These are phyloP conservation scores for Lentinula boryana DNA, from an alignment of 768 basidiomycete genomes.

Conservation along the genomic window DNA sequence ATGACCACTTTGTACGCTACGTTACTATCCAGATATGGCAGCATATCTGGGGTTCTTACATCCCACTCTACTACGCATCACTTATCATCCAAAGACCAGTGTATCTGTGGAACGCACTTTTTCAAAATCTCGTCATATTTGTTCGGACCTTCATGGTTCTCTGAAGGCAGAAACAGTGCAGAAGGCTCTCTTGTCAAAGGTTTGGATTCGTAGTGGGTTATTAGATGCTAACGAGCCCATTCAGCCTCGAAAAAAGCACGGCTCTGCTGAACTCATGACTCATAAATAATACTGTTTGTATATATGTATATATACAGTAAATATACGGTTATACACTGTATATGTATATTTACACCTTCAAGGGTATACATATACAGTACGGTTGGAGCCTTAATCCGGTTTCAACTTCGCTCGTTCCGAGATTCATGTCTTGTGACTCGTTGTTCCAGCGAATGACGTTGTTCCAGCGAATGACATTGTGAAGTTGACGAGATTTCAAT, in stretches of 20 bases:
- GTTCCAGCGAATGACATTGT: too few species aligned
- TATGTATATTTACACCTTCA: conserved; percentile 12
- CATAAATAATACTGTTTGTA: neutral
- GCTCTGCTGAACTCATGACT: neutral
- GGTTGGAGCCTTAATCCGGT: conserved; percentile 25
- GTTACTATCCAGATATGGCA: too few species aligned
- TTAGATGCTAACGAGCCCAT: neutral
- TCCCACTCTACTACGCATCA: too few species aligned
- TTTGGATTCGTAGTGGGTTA: neutral
- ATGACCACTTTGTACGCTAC: too few species aligned
- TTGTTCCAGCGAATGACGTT: too few species aligned
- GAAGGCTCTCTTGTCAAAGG: neutral
- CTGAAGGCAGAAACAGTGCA: neutral
- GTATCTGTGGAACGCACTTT: neutral
- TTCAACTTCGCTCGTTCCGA: too few species aligned
- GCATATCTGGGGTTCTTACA: too few species aligned
- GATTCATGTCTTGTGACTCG: too few species aligned
- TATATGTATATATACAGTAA: neutral
- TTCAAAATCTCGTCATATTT: neutral
- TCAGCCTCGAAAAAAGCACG: neutral
- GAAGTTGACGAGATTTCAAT: too few species aligned
- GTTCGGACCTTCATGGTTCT: neutral
- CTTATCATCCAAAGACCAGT: too few species aligned
- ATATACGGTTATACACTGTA: conserved; percentile 12
- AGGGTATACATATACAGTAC: conserved; percentile 18